Percentiles rank a stretch among this genome's conserved stretches.
These are phyloP conservation scores for Barnettozyma californica DNA, from an alignment of 805 yeast genomes.

Conservation along the genomic window DNA sequence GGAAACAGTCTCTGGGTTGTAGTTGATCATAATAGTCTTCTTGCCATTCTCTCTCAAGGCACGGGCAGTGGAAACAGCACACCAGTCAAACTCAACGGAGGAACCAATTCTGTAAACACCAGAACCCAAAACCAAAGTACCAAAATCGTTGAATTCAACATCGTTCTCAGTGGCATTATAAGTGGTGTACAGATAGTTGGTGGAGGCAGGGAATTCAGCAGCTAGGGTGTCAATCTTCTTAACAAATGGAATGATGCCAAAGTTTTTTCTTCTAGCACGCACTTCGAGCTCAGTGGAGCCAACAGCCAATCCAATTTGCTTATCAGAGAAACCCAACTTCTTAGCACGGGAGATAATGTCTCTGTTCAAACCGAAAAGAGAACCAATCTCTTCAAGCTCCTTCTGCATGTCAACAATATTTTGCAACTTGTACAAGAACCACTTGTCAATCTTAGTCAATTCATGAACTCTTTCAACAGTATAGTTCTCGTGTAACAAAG, in stretches of 20 bases:
- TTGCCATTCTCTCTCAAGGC: slow-evolving; percentile 83
- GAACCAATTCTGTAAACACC: slow-evolving; percentile 99
- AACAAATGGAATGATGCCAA: slow-evolving; percentile 84
- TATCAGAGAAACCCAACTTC: slow-evolving; percentile 92
- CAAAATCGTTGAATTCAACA: slow-evolving; percentile 80
- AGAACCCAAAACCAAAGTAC: slow-evolving; percentile 94
- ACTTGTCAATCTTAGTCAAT: slow-evolving; percentile 85
- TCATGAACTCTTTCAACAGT: slow-evolving; percentile 91
- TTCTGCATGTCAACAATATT: slow-evolving; percentile 84
- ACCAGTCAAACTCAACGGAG: slow-evolving; percentile 98
- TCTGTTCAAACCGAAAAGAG: slow-evolving; percentile 53
- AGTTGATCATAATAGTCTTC: slow-evolving; percentile 93
- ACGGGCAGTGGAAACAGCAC: slow-evolving; percentile 96
- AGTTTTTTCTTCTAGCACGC: slow-evolving; percentile 73
- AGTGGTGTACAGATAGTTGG: slow-evolving; percentile 93
- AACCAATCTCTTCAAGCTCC: slow-evolving; percentile 62
- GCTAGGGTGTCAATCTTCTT: slow-evolving; percentile 97
- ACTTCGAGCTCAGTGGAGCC: slow-evolving; percentile 73
- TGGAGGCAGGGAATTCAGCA: slow-evolving; percentile 97
- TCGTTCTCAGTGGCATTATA: slow-evolving; percentile 88
- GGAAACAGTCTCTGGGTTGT: slow-evolving; percentile 97
- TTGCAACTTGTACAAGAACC: slow-evolving; percentile 91
- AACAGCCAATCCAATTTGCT: slow-evolving; percentile 80
- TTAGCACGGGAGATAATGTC: slow-evolving; percentile 77
- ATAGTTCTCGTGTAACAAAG: slow-evolving; percentile 85